Base-by-base conservation (phyloP, 208 protist genomes). In the Herpetomonas samuelpessoai region DNA sequence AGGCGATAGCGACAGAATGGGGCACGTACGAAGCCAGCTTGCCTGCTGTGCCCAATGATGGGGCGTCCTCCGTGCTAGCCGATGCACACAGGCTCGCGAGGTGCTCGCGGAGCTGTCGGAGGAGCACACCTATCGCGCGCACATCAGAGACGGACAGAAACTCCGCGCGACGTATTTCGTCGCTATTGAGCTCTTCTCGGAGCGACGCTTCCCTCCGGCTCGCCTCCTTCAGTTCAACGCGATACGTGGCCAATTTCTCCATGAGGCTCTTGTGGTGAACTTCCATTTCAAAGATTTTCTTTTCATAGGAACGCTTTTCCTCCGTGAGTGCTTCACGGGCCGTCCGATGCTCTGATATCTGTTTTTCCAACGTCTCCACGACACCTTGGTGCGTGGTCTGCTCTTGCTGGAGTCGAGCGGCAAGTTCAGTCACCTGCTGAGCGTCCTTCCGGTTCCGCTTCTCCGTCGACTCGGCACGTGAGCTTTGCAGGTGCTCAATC, bases 401-500 rank as follows among this genome's bases (percentile, higher is more conserved):
- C 51, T 30, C 21, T 9, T 57, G 24, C 24, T 9, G 22, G 51
- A 16, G 51, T 26, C 25, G 51, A 12, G n/a, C 24, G 21, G 9
- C 47, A n/a, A 7, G 47, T 27, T 27, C 12, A 10, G 9, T 27
- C 47, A 7, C 14, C 47, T 7, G 12, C 21, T 7, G 12, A 16
- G 51, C 51, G 24, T 58, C 29, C 41, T 22, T 12, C 29, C 53
- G 51, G 21, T n/a, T 35, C 38, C 26, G 35, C 51, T 18, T 7
- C 44, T 58, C 51, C 35, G 30, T 26, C 19, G 21, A 25, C 29
- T 55, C 27, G 18, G 57, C 31, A 3, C 44, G 3, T 7, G n/a
- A 9, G 22, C 1, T 2, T 2, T 39, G 57, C 41, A 62, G 45
- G 26, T 47, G 52, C 41, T 49, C 53, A 7, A 16, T 16, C 35